Evolutionary conservation across 2,329 filamentous ascomycete genomes (phyloP).

Genomic region (Akanthomyces uredinophilus): DNA sequence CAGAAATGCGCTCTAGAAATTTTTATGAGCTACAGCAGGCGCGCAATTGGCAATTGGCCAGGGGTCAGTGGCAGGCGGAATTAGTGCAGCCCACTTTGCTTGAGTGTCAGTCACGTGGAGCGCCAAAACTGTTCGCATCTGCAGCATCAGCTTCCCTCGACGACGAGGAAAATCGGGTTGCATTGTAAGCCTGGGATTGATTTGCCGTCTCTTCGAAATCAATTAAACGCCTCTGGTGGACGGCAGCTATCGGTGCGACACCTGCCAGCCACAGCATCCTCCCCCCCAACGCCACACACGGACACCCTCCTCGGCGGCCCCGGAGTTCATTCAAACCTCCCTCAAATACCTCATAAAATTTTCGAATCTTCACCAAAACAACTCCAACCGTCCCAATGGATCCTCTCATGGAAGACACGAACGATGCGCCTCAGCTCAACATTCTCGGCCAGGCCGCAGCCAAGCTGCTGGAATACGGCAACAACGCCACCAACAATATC

Average conservation of each 20-base stretch:
- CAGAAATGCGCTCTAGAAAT: conserved; percentile 27
- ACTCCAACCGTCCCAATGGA: conserved; percentile 6
- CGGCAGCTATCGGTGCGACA: neutral
- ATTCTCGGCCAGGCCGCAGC: conserved; percentile 28
- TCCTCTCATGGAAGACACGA: conserved; percentile 24
- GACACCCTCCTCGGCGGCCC: neutral
- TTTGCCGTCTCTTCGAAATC: too few relatives aligned
- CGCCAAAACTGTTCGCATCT: conserved; percentile 1
- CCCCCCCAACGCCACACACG: neutral
- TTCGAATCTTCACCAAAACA: conserved; percentile 18
- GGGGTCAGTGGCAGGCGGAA: neutral
- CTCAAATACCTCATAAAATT: conserved; percentile 8
- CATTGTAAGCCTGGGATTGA: neutral
- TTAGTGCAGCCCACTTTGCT: conserved; percentile 2
- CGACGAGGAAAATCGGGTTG: neutral
- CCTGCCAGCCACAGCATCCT: neutral
- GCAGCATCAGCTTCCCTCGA: neutral
- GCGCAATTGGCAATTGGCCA: conserved; percentile 13
- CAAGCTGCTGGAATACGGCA: conserved; percentile 31
- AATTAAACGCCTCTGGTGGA: neutral
- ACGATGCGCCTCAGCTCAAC: conserved; percentile 27
- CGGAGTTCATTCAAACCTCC: conserved; percentile 1
- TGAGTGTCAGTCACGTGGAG: conserved; percentile 8
- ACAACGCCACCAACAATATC: conserved; percentile 44
- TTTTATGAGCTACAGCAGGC: conserved; percentile 30